Base-by-base conservation (phyloP, 306 rosid genomes). In the Trifolium repens region DNA sequence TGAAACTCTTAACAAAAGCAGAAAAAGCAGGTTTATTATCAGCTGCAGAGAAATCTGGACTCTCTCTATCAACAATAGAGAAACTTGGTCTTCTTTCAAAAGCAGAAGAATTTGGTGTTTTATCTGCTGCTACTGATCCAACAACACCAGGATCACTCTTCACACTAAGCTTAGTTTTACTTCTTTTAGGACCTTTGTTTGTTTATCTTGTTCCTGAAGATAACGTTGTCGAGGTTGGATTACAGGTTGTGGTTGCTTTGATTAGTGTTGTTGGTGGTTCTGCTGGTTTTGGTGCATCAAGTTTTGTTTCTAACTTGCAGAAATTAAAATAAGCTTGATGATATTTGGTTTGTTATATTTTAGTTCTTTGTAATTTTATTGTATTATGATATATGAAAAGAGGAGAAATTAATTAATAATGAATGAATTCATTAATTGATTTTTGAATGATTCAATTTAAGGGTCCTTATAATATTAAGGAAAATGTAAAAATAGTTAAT, bases 11-110 rank as follows among this genome's bases (percentile, higher is more conserved):
- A 32, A 88, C 90, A 40, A 94, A 94, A 72, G 97, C 97, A 44
- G 99, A 94, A 90, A 94, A 94, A 79, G 97, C 97, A 9, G 99
- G 99, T 4, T 52, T 94, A 52, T 69, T 94, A 57, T 94, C 99
- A 0, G 93, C 99, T 13, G 97, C 97, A 11, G 99, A 94, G 88
- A 89, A 86, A 67, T 76, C 53, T 7, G 97, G 99, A 9, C 75
- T 94, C 65, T 94, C 99, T 1, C 87, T 94, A 7, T 92, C 97
- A 14, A 43, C 89, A 0, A 92, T 94, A 44, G 99, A 94, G 91
- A 84, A 72, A 44, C 73, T 92, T 13, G 97, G 99, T 1, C 82
- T 92, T 60, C 96, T 94, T 5, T 91, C 96, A 5, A 94, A 92
- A 80, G 99, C 99, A 2, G 97, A 94, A 65, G 93, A 92, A n/a